Base-by-base conservation (phyloP, 1,139 yeast species). In the Kodamaea derodonti region DNA sequence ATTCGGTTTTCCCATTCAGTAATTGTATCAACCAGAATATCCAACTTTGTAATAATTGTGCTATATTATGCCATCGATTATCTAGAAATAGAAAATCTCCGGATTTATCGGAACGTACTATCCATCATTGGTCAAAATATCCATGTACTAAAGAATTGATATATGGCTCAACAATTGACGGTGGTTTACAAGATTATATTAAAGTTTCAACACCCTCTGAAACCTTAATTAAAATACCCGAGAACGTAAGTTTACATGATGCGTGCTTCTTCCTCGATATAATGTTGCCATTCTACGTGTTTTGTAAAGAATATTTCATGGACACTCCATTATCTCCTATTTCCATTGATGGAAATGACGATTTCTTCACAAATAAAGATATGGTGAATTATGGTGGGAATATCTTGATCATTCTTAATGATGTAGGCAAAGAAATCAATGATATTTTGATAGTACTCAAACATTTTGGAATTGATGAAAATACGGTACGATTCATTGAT, bases 151-250 rank as follows among this genome's bases (percentile, higher is more conserved):
- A 45, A 15, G 42, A 46, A 26, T 50, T 57, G 40, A 56, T 53
- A n/a, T 61, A 62, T 43, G 74, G 74, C 1, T 39, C 41, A 7
- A 61, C 61, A 31, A 35, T 67, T 6, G 64, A 66, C 35, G 74
- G 74, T 3, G 73, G 73, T 1, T 45, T 68, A 16, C 72, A 67
- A 40, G 71, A 65, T 32, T 61, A 46, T 38, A 40, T 68, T 13
- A 55, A 55, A 30, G 52, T 67, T 6, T 42, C 47, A 10, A 43
- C 51, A 24, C 62, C 69, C 0, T 40, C 42, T 20, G 45, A 56
- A 23, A 44, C 58, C 6, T 45, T 64, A 27, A 41, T 66, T 3
- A 45, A 46, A 14, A 43, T 66, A 1, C 70, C 72, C 2, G 46
- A 43, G 3, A 52, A 49, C 34, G 51, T 65, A 11, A 60, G 68